Evolutionary conservation across 1,284 basidiomycete genomes (phyloP), one percentile per base, ranked within the genome.

Genomic region (Athelia psychrophila): DNA sequence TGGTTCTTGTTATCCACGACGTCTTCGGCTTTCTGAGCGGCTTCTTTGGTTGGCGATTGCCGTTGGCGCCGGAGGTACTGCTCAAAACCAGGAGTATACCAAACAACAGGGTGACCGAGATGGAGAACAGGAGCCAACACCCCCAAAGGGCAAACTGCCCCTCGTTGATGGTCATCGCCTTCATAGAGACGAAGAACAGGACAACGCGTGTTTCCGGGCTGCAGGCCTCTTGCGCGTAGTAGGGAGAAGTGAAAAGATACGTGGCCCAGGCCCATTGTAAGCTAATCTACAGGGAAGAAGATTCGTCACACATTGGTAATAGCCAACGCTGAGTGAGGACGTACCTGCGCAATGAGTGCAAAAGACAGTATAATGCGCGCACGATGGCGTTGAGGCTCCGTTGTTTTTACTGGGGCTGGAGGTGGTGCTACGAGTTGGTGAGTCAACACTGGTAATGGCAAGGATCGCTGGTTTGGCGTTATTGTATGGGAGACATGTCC

Each of bases 331-430:
- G n/a, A n/a, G n/a, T n/a, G n/a, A n/a, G n/a, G 27, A 30, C 27
- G 13, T 18, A 56, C 58, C 50, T 60, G 58, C 10, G 52, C 50
- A 27, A 58, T 50, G 35, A 60, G 44, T n/a, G 57, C 57, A 3
- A 58, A 33, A 4, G 58, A 60, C n/a, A 60, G 44, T 25, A 57
- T 51, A 10, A 60, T 42, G 13, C 58, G 55, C 38, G 58, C 54
- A 13, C 57, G 57, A 24, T 58, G 58, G 3, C 38, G 38, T 16
- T 42, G 38, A 22, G 38, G 38, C 9, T 18, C 20, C 20, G 38
- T 42, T 42, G 38, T 42, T 42, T 42, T 42, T n/a, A 22, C 38
- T 42, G 6, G 38, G n/a, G 16, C 8, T 22, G 20, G 16, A 42
- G 38, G 27, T 42, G 8, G 38, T 42, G 38, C 6, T 6, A 42